These are phyloP conservation scores for Diaporthe citri DNA, from an alignment of 2,329 filamentous ascomycete species.

Conservation along the genomic window DNA sequence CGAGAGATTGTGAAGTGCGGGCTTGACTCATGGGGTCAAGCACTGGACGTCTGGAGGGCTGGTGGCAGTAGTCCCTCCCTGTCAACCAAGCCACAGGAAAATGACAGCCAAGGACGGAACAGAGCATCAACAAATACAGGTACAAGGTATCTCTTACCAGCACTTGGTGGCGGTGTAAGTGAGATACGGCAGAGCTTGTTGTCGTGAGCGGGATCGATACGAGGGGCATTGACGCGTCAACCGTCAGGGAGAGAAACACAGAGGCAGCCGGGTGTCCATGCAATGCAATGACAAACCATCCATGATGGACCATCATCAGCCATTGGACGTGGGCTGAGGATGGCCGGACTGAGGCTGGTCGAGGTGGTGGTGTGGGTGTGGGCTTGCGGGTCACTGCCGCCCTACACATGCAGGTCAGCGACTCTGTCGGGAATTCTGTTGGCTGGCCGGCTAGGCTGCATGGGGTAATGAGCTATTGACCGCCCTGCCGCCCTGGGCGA, in stretches of 20 bases:
- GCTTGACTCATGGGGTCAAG: slow-evolving; percentile 18
- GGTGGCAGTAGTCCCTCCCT: background rate
- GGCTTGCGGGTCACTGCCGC: slow-evolving; percentile 37
- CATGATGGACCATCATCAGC: background rate
- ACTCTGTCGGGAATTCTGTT: slow-evolving; percentile 21
- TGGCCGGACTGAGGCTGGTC: background rate
- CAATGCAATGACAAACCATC: slow-evolving; percentile 4
- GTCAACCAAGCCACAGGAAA: background rate
- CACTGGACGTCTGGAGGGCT: background rate
- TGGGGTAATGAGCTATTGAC: slow-evolving; percentile 38
- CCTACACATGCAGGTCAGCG: slow-evolving; percentile 24
- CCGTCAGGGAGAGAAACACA: background rate
- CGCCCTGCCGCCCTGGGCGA: slow-evolving; percentile 22
- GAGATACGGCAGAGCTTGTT: slow-evolving; percentile 15
- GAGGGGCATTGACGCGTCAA: slow-evolving; percentile 8
- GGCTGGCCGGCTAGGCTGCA: slow-evolving; percentile 33
- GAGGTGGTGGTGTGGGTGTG: background rate
- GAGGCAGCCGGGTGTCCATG: background rate
- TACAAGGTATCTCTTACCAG: background rate
- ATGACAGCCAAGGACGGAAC: background rate
- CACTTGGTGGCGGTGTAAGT: slow-evolving; percentile 18
- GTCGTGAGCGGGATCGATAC: slow-evolving; percentile 4
- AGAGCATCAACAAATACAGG: background rate
- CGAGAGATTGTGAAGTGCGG: slow-evolving; percentile 21
- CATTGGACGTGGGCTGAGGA: slow-evolving; percentile 19